These are phyloP conservation scores for Xylaria sp. DNA, from an alignment of 2,329 filamentous ascomycete genomes.

Conservation along the genomic window DNA sequence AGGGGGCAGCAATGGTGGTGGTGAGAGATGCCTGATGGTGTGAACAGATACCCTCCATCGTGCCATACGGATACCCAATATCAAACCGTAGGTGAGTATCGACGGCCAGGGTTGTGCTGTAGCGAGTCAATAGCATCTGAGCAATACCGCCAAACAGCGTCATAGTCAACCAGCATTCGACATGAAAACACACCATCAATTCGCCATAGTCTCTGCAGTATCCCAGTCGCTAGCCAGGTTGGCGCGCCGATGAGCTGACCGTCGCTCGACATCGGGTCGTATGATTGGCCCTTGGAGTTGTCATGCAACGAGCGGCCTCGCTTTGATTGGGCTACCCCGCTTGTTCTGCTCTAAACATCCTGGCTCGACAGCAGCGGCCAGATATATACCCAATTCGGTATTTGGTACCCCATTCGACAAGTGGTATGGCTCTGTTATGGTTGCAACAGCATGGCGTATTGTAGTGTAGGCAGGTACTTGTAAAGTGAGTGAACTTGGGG, in stretches of 20 bases:
- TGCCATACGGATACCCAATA: background rate
- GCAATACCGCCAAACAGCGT: background rate
- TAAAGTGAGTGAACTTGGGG: background rate
- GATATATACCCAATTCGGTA: slow-evolving; percentile 12
- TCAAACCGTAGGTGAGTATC: background rate
- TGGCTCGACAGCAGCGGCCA: slow-evolving; percentile 15
- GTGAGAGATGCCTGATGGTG: background rate
- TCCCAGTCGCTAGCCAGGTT: background rate
- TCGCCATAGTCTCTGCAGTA: background rate
- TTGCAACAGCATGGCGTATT: background rate
- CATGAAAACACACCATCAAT: background rate
- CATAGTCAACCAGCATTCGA: slow-evolving; percentile 5
- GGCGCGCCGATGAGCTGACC: slow-evolving; percentile 31
- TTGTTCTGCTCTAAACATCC: slow-evolving; percentile 33
- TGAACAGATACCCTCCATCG: slow-evolving; percentile 12
- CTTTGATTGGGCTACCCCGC: slow-evolving; percentile 42
- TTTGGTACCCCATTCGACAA: slow-evolving; percentile 17
- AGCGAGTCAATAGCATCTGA: slow-evolving; percentile 11
- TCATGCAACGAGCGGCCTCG: slow-evolving; percentile 31
- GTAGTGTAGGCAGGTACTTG: background rate
- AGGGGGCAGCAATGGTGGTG: too few species aligned
- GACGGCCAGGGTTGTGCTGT: slow-evolving; percentile 2
- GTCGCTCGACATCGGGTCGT: slow-evolving; percentile 29
- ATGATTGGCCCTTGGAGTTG: slow-evolving; percentile 37
- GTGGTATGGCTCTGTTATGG: background rate